Evolutionary conservation across 108 stramenopile species (phyloP).

Genomic region (Hondaea fermentalgiana): DNA sequence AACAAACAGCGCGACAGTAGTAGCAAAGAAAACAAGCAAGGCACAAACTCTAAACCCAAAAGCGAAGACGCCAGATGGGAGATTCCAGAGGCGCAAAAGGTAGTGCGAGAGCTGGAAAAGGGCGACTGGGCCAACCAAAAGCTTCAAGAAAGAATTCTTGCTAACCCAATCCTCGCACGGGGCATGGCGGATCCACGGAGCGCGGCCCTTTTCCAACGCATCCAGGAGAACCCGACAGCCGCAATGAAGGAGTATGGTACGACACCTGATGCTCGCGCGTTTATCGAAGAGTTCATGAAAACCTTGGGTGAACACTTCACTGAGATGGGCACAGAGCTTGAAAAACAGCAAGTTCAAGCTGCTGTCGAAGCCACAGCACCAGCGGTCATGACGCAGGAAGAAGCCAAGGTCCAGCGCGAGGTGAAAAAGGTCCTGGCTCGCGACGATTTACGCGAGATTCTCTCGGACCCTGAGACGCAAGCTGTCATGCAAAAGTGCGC

Average conservation of each 20-base stretch:
- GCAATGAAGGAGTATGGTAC: constrained; percentile 2
- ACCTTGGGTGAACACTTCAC: not conserved
- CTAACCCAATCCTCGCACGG: not conserved
- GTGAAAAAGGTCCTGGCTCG: not conserved
- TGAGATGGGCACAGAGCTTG: not conserved
- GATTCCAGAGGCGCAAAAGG: not conserved
- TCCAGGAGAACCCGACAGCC: not conserved
- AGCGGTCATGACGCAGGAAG: not conserved
- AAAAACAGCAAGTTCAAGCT: not conserved
- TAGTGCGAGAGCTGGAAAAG: not conserved
- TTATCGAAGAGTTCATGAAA: not conserved
- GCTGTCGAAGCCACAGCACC: not conserved
- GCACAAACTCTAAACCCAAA: not conserved
- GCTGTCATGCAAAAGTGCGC: not conserved
- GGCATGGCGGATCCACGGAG: not conserved
- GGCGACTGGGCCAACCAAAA: constrained; percentile 7
- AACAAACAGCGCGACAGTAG: too few relatives aligned
- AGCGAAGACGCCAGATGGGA: not conserved
- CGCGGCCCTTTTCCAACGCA: not conserved
- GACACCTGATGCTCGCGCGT: not conserved
- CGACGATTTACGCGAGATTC: not conserved
- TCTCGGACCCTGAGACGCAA: not conserved
- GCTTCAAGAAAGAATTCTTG: not conserved
- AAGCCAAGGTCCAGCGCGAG: not conserved
- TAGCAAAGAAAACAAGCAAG: not conserved